Base-by-base conservation (phyloP, 371 early-diverging fungal species). In the Circinella umbellata region DNA sequence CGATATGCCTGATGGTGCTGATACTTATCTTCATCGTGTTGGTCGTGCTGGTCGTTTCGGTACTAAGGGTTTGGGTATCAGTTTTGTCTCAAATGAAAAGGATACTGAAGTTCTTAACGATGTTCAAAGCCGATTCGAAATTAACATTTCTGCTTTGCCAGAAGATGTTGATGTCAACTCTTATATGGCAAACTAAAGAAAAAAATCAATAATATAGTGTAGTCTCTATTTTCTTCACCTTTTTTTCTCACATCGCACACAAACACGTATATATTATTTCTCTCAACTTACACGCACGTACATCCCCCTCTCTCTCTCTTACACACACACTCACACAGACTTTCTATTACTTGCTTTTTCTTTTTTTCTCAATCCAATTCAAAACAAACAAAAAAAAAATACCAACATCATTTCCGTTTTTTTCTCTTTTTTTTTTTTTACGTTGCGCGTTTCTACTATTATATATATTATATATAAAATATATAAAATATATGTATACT, bases 21-120 rank as follows among this genome's bases (percentile, higher is more conserved):
- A 99, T 76, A 86, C 95, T 37, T 99, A 99, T 80, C 88, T 99
- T 51, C 99, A 99, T 77, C 87, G 99, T 82, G 94, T 99, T 49
- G 99, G 99, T 64, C 95, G 99, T 90, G 99, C 99, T 63, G 99
- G 99, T 70, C 94, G 99, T 89, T 99, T 99, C 82, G 99, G 99
- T 82, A 99, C 99, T 77, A 96, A 97, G 89, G 99, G 99, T 82
- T 85, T 98, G 42, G 99, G 96, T 61, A 92, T 99, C 66, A 97
- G 97, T 8, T 98, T 99, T 85, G 95, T 99, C n/a, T 87, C 96
- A 17, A 92, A 91, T 38, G 92, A 92, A 20, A 94, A 91, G 63
- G 99, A 99, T 77, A 86, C 90, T 34, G 82, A 84, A 53, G 84
- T 92, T 1, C 79, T 99, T 60, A 93, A 96, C 76, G 87, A 93